Base-by-base conservation (phyloP, 2,329 filamentous ascomycete genomes). In the Rhinocladiella similis region DNA sequence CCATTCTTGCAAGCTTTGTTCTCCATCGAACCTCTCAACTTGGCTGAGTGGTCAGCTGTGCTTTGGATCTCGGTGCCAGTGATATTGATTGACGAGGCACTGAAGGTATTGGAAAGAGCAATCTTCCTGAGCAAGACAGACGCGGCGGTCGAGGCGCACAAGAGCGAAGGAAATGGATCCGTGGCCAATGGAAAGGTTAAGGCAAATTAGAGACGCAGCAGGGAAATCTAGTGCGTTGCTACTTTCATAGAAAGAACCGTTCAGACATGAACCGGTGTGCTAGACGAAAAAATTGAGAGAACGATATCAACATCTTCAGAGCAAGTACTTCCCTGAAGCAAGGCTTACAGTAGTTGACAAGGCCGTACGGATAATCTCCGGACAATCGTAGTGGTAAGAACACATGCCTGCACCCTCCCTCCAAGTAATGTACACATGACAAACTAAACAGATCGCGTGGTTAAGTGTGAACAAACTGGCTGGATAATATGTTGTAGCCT, bases 11-110 rank as follows among this genome's bases (percentile, higher is more conserved):
- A 97, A 76, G 80, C 78, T 6, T 77, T 99, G 57, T 99, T 99
- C 78, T 90, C 89, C 36, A 97, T 99, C 63, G 75, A 96, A 61
- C 92, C 94, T 9, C 76, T 99, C 64, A 88, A 93, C 70, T 84
- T 83, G 83, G 80, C 77, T 18, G 94, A 99, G 75, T 99, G 94
- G 94, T 86, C 91, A 76, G 92, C 95, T 16, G 94, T 99, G 46
- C 69, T 97, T 62, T 74, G 80, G 29, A 94, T 97, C 70, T 97
- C 92, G 74, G 86, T 87, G 16, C 94, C 94, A 42, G 95, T 99
- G 63, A 88, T 99, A 68, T 63, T 91, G 53, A 88, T 96, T 64
- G 91, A 97, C 63, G 91, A 97, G 74, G 72, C 83, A 2, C 84
- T 96, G 66, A 97, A 97, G 76, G 80, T 85, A 52, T 64, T 88